Conservation (phyloP, 2,329 filamentous ascomycete genomes). For the Xylaria sp. region DNA sequence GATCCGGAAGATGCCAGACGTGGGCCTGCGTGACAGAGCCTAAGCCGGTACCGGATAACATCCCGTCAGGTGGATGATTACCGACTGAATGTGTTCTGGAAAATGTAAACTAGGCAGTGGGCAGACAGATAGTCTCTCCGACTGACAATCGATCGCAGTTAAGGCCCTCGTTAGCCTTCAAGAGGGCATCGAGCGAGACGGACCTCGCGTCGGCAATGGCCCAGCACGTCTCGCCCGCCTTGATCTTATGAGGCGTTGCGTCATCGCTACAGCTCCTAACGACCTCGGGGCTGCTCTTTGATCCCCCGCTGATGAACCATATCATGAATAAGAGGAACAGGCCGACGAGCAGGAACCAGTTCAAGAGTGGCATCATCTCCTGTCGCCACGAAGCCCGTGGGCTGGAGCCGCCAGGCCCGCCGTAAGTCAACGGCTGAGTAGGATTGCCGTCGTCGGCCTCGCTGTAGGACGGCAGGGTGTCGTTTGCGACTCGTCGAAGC, state of each 20-base stretch:
- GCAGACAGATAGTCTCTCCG: constrained; percentile 54
- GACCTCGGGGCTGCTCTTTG: constrained; percentile 30
- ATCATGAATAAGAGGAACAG: constrained; percentile 56
- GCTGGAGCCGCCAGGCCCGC: constrained; percentile 7
- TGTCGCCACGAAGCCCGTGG: constrained; percentile 53
- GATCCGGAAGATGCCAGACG: neutral
- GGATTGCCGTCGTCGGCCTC: constrained; percentile 32
- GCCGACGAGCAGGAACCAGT: constrained; percentile 61
- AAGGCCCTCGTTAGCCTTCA: constrained; percentile 51
- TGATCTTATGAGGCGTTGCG: constrained; percentile 47
- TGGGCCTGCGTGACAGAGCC: too few relatives aligned
- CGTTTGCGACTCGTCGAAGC: constrained; percentile 40
- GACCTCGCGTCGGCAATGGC: constrained; percentile 51
- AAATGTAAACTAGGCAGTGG: constrained; percentile 32
- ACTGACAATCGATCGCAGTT: constrained; percentile 53
- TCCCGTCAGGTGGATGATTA: too few relatives aligned
- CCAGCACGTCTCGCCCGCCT: constrained; percentile 59
- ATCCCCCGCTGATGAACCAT: constrained; percentile 51
- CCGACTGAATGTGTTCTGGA: too few relatives aligned
- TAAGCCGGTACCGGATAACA: too few relatives aligned
- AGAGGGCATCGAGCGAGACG: constrained; percentile 53
- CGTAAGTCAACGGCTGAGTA: constrained; percentile 29
- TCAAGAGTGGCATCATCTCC: constrained; percentile 60
- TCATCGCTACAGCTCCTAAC: constrained; percentile 39
- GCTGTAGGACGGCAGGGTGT: constrained; percentile 28